Base-by-base conservation (phyloP, 768 basidiomycete genomes). In the Candolleomyces aberdarensis region DNA sequence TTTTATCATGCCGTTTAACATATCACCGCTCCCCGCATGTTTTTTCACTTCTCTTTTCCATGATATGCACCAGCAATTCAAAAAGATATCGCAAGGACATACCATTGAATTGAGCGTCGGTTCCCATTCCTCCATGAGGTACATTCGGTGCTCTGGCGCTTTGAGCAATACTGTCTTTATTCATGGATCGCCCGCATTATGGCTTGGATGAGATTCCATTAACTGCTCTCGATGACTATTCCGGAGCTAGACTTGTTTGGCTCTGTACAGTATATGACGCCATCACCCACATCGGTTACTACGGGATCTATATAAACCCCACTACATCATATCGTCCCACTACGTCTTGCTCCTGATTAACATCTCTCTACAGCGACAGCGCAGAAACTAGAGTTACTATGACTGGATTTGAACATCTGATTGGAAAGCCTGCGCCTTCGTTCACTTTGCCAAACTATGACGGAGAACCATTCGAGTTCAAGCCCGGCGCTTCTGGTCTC, bases 371-470 rank as follows among this genome's bases (percentile, higher is more conserved):
- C 26, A 54, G 50, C 36, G 10, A 31, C 26, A 54, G 50, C 36
- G 10, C 54, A 29, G 29, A 32, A 44, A 40, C 10, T 17, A 48
- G 36, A 6, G 36, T 10, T n/a, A 29, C 29, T 39, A 63, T 62
- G 64, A 57, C 64, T 17, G 56, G 46, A 15, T 66, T 59, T 61
- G 65, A 69, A 56, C 62, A 66, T 50, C 68, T 75, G 55, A 76
- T 89, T 62, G 86, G 85, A 48, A 80, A 89, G 68, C 70, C 71
- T 14, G 91, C 90, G 0, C 92, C 93, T 2, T 56, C 81, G 0
- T 75, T 95, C 58, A 83, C 84, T 15, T 79, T 94, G 4, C 80
- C 76, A 36, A 85, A 89, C 65, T 80, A 85, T 32, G 81, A 87
- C 57, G 91, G 89, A 3, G 72, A 85, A 58, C 67, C 73, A 5